Conservation (phyloP, 805 yeast genomes). For the Candida anglica region DNA sequence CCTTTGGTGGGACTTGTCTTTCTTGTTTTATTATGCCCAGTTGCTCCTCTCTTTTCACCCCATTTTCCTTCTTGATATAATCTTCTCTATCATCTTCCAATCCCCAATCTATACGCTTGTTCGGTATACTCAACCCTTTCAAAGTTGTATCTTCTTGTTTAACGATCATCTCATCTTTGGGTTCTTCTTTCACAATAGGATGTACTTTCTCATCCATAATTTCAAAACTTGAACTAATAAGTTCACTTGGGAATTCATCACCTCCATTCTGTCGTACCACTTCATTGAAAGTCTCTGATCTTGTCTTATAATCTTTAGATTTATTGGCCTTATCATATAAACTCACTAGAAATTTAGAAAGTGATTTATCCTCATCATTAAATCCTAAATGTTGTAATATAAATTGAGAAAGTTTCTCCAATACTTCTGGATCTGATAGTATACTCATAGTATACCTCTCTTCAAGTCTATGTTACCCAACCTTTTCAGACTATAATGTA, state of each 20-base stretch:
- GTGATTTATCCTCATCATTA: conserved; percentile 18
- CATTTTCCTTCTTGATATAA: conserved; percentile 4
- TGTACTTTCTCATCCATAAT: background rate
- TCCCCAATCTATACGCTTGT: conserved; percentile 8
- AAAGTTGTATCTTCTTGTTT: conserved; percentile 2
- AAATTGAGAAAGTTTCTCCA: background rate
- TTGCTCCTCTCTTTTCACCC: too few species aligned
- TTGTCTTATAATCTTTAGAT: background rate
- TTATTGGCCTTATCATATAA: conserved; percentile 13
- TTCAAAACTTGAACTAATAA: conserved; percentile 14
- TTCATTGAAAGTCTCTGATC: conserved; percentile 7
- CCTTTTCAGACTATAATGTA: too few species aligned
- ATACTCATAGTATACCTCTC: too few species aligned
- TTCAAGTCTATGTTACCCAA: too few species aligned
- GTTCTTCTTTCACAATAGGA: conserved; percentile 5
- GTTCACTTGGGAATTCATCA: conserved; percentile 32
- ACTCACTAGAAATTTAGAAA: conserved; percentile 24
- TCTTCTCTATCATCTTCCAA: conserved; percentile 7
- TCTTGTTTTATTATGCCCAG: background rate
- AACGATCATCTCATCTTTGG: background rate
- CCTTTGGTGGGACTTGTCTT: background rate
- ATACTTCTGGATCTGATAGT: background rate
- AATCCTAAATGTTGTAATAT: conserved; percentile 12
- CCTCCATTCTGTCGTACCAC: conserved; percentile 35
- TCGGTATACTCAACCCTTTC: conserved; percentile 12